Evolutionary conservation across 2,329 filamentous ascomycete species (phyloP), one percentile per base, ranked within the genome.

Genomic region (Pezizomycotina sp.): DNA sequence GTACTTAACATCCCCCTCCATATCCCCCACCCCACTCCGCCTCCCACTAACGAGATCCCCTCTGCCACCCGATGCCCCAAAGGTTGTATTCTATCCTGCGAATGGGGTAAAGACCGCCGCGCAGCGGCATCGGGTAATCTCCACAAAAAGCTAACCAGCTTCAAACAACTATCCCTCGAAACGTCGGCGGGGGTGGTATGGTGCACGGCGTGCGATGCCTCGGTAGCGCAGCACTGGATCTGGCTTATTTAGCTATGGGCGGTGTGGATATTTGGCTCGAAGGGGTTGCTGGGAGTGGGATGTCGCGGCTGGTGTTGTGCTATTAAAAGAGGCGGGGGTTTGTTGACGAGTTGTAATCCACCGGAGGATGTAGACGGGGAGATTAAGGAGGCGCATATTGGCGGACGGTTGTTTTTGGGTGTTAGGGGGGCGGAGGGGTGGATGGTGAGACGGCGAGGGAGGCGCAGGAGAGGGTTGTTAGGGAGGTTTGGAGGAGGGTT

Each of bases 241-340:
- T 83, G 31, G 77, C 76, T 0, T 83, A 82, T 53, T 69, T 71
- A 6, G 77, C 78, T 8, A 77, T 77, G 66, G 77, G 77, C 0
- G 63, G 71, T 0, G 74, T 82, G 47, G 77, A 83, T 56, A 79
- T 82, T 7, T 82, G 77, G 77, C 83, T 77, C 77, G 77, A 83
- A 53, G 77, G 76, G 77, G 77, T 0, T 81, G 76, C 50, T 81
- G 77, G 77, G 78, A 82, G 56, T 83, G 77, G 76, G 78, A 83
- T 47, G 77, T 82, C 3, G 76, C 77, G 2, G 78, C 77, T 8
- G 77, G 77, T 2, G 71, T 81, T 40, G 75, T 74, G 4, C 72
- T 83, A 25, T 58, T 83, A 1, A 60, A 73, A 38, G 77, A 83
- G 58, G 77, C 78, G 2, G 77, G 1, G 78, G 78, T 0, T 54